Percentiles rank a stretch among this genome's conserved stretches.
phyloP scores from a whole-genome alignment of 495 filamentous ascomycete species.

The Neurospora sp. region DNA sequence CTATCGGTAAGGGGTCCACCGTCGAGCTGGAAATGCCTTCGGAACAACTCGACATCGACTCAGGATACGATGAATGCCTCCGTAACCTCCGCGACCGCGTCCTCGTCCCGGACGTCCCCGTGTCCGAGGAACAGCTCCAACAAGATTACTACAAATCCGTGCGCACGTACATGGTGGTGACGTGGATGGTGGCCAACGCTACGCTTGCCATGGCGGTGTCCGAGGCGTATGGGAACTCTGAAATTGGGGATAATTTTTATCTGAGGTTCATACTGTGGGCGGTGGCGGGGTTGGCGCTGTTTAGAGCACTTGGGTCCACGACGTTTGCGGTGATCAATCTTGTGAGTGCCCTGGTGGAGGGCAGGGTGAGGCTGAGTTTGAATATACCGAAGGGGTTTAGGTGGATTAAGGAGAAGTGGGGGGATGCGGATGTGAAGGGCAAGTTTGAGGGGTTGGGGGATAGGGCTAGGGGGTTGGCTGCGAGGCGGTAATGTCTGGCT shows the following conservation, averaged over 20 bases:
- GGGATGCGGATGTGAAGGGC: constrained; percentile 52
- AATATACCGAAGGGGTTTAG: constrained; percentile 41
- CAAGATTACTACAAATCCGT: constrained; percentile 99
- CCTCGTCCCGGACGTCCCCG: constrained; percentile 53
- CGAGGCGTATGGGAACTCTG: constrained; percentile 66
- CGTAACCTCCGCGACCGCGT: constrained; percentile 91
- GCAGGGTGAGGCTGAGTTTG: constrained; percentile 55
- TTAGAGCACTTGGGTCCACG: constrained; percentile 71
- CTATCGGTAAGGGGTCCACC: constrained; percentile 55
- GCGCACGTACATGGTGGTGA: constrained; percentile 96
- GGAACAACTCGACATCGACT: constrained; percentile 97
- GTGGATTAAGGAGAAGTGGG: constrained; percentile 36
- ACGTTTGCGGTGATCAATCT: constrained; percentile 74
- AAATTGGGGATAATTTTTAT: constrained; percentile 77
- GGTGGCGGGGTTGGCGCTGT: constrained; percentile 75
- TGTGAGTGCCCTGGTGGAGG: constrained; percentile 78
- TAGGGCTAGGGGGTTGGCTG: constrained; percentile 19
- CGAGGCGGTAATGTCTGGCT: constrained; percentile 7
- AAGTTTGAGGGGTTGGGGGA: constrained; percentile 34
- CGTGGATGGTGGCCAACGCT: constrained; percentile 89
- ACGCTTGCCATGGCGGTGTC: constrained; percentile 86
- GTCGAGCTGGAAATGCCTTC: constrained; percentile 93
- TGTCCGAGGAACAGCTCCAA: constrained; percentile 74
- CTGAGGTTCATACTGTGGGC: constrained; percentile 87
- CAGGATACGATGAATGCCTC: constrained; percentile 92